phyloP scores from a whole-genome alignment of 805 yeast species.

The Limtongia smithiae region DNA sequence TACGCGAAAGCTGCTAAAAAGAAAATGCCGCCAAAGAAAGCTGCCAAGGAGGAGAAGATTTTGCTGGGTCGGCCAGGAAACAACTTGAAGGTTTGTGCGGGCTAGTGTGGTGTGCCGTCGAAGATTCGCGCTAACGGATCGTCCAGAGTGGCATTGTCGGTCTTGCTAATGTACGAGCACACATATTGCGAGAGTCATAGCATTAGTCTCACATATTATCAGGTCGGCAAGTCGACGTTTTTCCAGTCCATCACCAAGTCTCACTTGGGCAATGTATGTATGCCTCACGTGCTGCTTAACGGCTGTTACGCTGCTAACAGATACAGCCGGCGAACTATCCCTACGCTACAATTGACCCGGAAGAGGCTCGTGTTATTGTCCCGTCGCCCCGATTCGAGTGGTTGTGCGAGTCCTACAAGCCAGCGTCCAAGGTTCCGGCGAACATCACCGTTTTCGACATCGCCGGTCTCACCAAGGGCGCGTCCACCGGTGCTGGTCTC shows the following conservation, averaged over 20 bases:
- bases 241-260: slow-evolving; percentile 95
- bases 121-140: no score
- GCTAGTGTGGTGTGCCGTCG: no score
- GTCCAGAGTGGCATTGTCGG: slow-evolving; percentile 81
- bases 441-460: slow-evolving; percentile 90
- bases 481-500: slow-evolving; percentile 82
- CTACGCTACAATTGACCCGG: slow-evolving; percentile 96
- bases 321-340: slow-evolving; percentile 95
- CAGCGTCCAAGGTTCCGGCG: slow-evolving; percentile 77
- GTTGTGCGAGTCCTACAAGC: slow-evolving; percentile 66
- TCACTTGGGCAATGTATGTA: slow-evolving; percentile 64
- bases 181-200: neutral
- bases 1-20: slow-evolving; percentile 22
- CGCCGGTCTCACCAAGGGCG: slow-evolving; percentile 90
- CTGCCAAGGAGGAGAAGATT: slow-evolving; percentile 65
- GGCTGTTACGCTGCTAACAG: no score
- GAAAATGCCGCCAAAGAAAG: slow-evolving; percentile 73
- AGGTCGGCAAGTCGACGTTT: slow-evolving; percentile 92
- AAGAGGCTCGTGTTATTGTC: slow-evolving; percentile 92
- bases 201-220: neutral
- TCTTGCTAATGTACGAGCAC: slow-evolving; percentile 54
- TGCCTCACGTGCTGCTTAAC: neutral
- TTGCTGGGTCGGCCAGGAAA: slow-evolving; percentile 81
- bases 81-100: slow-evolving; percentile 48
- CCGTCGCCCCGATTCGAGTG: slow-evolving; percentile 86